Evolutionary conservation across 2,329 filamentous ascomycete species (phyloP).

Genomic region (Herpotrichia juniperi): DNA sequence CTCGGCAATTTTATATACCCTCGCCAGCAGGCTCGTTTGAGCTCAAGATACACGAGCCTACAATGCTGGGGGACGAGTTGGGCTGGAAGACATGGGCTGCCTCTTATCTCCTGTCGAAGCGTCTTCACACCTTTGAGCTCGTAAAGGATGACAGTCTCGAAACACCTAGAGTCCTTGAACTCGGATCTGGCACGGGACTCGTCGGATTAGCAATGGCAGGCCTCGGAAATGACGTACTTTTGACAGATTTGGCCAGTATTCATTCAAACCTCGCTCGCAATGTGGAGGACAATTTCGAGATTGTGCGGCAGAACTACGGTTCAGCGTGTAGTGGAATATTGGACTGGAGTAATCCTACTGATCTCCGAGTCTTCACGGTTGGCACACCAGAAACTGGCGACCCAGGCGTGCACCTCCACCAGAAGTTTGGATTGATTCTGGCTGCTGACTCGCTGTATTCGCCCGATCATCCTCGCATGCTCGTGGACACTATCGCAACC

Average conservation of each 20-base stretch:
- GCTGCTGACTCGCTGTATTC: slow-evolving; percentile 90
- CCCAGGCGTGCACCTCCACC: slow-evolving; percentile 14
- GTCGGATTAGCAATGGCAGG: slow-evolving; percentile 84
- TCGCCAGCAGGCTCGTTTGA: slow-evolving; percentile 51
- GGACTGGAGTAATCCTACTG: slow-evolving; percentile 72
- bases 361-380: slow-evolving; percentile 34
- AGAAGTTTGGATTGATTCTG: slow-evolving; percentile 67
- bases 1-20: slow-evolving; percentile 65
- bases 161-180: slow-evolving; percentile 64
- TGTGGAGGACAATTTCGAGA: slow-evolving; percentile 64
- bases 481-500: slow-evolving; percentile 71
- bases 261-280: slow-evolving; percentile 82
- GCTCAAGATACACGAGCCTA: slow-evolving; percentile 81
- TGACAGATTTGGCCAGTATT: slow-evolving; percentile 87
- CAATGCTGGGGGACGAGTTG: slow-evolving; percentile 84
- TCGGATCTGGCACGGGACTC: slow-evolving; percentile 91
- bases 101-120: slow-evolving; percentile 81
- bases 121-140: slow-evolving; percentile 57
- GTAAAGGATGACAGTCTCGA: slow-evolving; percentile 1
- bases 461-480: slow-evolving; percentile 75
- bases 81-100: slow-evolving; percentile 97
- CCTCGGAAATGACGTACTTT: slow-evolving; percentile 68
- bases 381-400: slow-evolving; percentile 5
- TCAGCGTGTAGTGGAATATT: slow-evolving; percentile 68
- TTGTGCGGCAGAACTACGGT: slow-evolving; percentile 63